Evolutionary conservation across 352 stramenopile genomes (phyloP).

Genomic region (Elongisporangium anandrum): DNA sequence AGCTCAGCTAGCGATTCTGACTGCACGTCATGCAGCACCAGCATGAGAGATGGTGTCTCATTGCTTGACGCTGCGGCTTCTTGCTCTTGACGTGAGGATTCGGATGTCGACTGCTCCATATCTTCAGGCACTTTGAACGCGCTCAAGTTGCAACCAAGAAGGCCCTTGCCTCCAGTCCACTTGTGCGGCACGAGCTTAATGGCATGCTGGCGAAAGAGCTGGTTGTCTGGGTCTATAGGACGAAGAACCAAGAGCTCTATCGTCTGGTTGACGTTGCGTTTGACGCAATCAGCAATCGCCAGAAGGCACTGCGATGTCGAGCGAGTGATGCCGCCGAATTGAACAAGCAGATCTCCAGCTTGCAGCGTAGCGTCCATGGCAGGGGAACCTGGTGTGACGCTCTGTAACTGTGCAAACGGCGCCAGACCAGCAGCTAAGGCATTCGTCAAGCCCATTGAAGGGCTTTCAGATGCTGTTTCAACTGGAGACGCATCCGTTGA

Average conservation of each 20-base stretch:
- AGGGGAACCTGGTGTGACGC: slow-evolving; percentile 32
- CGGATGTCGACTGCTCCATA: not conserved
- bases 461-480: not conserved
- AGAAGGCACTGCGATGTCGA: slow-evolving; percentile 46
- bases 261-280: slow-evolving; percentile 29
- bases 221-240: not conserved
- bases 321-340: slow-evolving; percentile 45
- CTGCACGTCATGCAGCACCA: slow-evolving; percentile 43
- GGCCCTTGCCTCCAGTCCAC: slow-evolving; percentile 50
- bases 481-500: not conserved
- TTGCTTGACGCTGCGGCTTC: not conserved
- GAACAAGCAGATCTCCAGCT: slow-evolving; percentile 36
- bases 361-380: slow-evolving; percentile 38
- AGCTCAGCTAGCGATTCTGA: slow-evolving; percentile 20
- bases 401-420: slow-evolving; percentile 48
- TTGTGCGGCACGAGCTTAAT: slow-evolving; percentile 23
- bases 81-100: slow-evolving; percentile 2
- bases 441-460: not conserved
- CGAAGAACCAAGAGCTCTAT: slow-evolving; percentile 39
- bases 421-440: slow-evolving; percentile 3
- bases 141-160: slow-evolving; percentile 57
- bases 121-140: slow-evolving; percentile 48
- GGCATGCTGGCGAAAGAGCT: slow-evolving; percentile 7
- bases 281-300: slow-evolving; percentile 42
- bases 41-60: slow-evolving; percentile 6